Conservation (phyloP, 2,329 filamentous ascomycete species). For the Magnaporthiopsis incrustans region DNA sequence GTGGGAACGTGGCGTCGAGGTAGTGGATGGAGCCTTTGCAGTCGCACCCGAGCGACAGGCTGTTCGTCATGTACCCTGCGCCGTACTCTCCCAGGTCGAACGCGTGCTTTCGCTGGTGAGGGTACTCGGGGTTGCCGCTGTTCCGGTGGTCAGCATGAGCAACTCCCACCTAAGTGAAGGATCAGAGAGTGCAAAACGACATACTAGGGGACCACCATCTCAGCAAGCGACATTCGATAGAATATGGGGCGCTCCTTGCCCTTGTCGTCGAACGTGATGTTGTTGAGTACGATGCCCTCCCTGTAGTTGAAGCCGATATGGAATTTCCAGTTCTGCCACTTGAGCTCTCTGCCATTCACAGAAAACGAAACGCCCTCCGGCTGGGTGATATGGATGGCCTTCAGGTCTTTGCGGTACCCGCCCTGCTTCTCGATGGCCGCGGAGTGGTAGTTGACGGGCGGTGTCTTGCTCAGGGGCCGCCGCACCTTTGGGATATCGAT, state of each 20-base stretch:
- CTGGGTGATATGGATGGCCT: constrained; percentile 67
- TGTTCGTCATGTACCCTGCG: constrained; percentile 74
- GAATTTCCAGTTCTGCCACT: constrained; percentile 91
- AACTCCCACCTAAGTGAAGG: neutral
- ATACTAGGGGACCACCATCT: constrained; percentile 86
- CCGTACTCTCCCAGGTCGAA: constrained; percentile 71
- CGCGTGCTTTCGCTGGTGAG: constrained; percentile 74
- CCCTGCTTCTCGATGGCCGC: constrained; percentile 57
- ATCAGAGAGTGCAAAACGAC: constrained; percentile 12
- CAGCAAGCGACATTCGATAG: constrained; percentile 79
- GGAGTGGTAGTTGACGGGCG: constrained; percentile 73
- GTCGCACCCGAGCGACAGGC: constrained; percentile 67
- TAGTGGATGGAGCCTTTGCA: constrained; percentile 91
- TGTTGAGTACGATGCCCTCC: constrained; percentile 83
- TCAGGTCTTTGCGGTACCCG: constrained; percentile 69
- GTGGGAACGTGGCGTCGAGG: constrained; percentile 79
- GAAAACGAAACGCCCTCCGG: constrained; percentile 78
- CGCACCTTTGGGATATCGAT: constrained; percentile 78
- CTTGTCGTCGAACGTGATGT: constrained; percentile 85
- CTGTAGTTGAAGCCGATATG: constrained; percentile 94
- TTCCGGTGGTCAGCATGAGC: neutral
- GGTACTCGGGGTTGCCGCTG: constrained; percentile 64
- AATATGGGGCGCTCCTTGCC: constrained; percentile 70
- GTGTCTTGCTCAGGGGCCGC: constrained; percentile 62
- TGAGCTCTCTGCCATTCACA: constrained; percentile 63